phyloP scores from a whole-genome alignment of 2,329 filamentous ascomycete genomes.

The Pezicula radicicola region DNA sequence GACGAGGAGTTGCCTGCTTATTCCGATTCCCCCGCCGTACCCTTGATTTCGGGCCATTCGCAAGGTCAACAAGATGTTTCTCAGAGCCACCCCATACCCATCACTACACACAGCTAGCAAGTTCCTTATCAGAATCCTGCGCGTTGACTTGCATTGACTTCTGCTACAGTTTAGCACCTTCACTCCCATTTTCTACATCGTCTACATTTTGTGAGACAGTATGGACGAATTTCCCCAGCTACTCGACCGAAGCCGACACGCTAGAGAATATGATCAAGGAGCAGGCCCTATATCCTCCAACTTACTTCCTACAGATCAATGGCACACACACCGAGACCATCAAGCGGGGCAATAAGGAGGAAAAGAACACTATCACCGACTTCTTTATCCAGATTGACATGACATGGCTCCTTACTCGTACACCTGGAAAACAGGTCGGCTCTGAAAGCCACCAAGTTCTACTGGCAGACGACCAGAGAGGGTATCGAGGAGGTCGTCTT shows the following conservation, averaged over 20 bases:
- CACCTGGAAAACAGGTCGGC: slow-evolving; percentile 29
- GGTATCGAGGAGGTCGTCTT: slow-evolving; percentile 62
- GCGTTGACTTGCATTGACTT: neutral
- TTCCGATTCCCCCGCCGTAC: slow-evolving; percentile 6
- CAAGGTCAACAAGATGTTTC: neutral
- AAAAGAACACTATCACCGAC: slow-evolving; percentile 49
- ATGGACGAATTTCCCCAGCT: slow-evolving; percentile 24
- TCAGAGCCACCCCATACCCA: neutral
- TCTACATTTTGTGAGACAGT: slow-evolving; percentile 17
- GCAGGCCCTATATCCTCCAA: slow-evolving; percentile 23
- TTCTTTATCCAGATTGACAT: slow-evolving; percentile 59
- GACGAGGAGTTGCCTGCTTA: slow-evolving; percentile 18
- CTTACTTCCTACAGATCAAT: slow-evolving; percentile 24
- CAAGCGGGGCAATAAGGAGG: slow-evolving; percentile 40
- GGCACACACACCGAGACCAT: slow-evolving; percentile 29
- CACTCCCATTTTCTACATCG: slow-evolving; percentile 21
- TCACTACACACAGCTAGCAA: neutral
- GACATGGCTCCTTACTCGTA: slow-evolving; percentile 52
- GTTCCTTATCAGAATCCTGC: neutral
- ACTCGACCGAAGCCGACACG: slow-evolving; percentile 15
- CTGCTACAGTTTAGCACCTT: slow-evolving; percentile 12
- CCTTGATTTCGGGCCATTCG: neutral
- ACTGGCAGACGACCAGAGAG: slow-evolving; percentile 56
- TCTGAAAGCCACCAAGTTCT: slow-evolving; percentile 43
- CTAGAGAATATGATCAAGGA: slow-evolving; percentile 22